Percentiles rank a stretch among this genome's conserved stretches.
phyloP scores from a whole-genome alignment of 371 early-diverging fungal species.

The Mucor racemosus region DNA sequence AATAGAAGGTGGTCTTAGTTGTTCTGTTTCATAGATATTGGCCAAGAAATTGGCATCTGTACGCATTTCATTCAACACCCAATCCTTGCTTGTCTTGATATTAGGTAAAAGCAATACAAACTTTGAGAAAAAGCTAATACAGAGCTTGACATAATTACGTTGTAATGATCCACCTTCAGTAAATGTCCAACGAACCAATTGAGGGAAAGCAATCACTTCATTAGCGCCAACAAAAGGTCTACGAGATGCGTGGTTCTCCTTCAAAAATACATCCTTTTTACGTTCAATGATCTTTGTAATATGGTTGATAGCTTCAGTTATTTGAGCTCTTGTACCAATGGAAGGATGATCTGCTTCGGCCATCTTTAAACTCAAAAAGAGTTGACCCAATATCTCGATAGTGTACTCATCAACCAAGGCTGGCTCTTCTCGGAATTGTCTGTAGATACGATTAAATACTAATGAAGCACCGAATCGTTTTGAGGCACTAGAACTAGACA shows the following conservation, averaged over 20 bases:
- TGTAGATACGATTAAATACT: conserved; percentile 75
- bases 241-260: conserved; percentile 32
- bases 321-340: conserved; percentile 64
- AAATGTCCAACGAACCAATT: conserved; percentile 66
- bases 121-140: conserved; percentile 54
- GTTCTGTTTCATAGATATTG: conserved; percentile 24
- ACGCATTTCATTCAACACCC: conserved; percentile 28
- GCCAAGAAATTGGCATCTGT: conserved; percentile 15
- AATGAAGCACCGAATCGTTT: conserved; percentile 77
- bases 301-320: conserved; percentile 61
- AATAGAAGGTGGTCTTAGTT: conserved; percentile 13
- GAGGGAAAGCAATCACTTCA: conserved; percentile 40
- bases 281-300: conserved; percentile 63
- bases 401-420: conserved; percentile 66
- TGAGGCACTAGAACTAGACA: conserved; percentile 60
- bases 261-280: conserved; percentile 53
- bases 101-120: conserved; percentile 37
- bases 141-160: conserved; percentile 64
- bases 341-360: conserved; percentile 71
- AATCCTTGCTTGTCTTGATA: conserved; percentile 24
- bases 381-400: conserved; percentile 71
- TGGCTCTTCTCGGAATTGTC: conserved; percentile 67
- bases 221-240: conserved; percentile 58
- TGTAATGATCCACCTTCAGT: conserved; percentile 57
- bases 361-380: conserved; percentile 66